Evolutionary conservation across 1,284 basidiomycete species (phyloP).

Genomic region (Ganoderma leucocontextum): DNA sequence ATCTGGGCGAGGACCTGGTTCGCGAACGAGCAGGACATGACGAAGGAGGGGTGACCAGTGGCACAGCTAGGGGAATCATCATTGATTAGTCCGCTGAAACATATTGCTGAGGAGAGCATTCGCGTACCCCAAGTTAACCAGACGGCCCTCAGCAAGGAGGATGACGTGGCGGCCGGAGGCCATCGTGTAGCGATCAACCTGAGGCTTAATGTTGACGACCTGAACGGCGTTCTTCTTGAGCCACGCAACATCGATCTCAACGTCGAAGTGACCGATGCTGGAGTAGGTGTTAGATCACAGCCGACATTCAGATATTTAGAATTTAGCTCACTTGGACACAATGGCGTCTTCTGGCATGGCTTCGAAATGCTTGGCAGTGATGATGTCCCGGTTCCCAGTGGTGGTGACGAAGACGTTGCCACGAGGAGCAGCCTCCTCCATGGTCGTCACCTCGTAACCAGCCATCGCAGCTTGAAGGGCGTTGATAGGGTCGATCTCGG

Average conservation of each 20-base stretch:
- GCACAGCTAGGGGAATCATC: slow-evolving; percentile 60
- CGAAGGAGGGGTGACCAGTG: slow-evolving; percentile 94
- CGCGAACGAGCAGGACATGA: slow-evolving; percentile 99
- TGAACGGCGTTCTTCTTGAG: slow-evolving; percentile 93
- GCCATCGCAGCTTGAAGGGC: slow-evolving; percentile 99
- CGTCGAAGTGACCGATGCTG: slow-evolving; percentile 98
- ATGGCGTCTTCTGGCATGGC: slow-evolving; percentile 99
- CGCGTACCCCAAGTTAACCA: slow-evolving; percentile 95
- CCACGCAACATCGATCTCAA: slow-evolving; percentile 99
- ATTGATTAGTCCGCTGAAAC: slow-evolving; percentile 7
- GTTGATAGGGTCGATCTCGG: slow-evolving; percentile 99
- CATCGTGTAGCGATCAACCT: slow-evolving; percentile 99
- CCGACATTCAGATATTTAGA: background rate
- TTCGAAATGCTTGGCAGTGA: slow-evolving; percentile 91
- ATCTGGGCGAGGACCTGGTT: slow-evolving; percentile 99
- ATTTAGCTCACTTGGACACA: slow-evolving; percentile 87
- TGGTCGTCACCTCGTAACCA: slow-evolving; percentile 97
- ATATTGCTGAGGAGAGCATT: background rate
- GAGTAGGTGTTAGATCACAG: slow-evolving; percentile 13
- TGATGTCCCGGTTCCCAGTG: slow-evolving; percentile 99
- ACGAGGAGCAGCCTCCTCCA: slow-evolving; percentile 94
- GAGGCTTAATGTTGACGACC: slow-evolving; percentile 95
- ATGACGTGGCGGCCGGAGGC: slow-evolving; percentile 92
- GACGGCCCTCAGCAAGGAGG: slow-evolving; percentile 97
- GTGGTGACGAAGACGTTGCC: slow-evolving; percentile 98